Evolutionary conservation across 257 asterid species (phyloP), one percentile per base, ranked within the genome.

Genomic region (Eucommia ulmoides): DNA sequence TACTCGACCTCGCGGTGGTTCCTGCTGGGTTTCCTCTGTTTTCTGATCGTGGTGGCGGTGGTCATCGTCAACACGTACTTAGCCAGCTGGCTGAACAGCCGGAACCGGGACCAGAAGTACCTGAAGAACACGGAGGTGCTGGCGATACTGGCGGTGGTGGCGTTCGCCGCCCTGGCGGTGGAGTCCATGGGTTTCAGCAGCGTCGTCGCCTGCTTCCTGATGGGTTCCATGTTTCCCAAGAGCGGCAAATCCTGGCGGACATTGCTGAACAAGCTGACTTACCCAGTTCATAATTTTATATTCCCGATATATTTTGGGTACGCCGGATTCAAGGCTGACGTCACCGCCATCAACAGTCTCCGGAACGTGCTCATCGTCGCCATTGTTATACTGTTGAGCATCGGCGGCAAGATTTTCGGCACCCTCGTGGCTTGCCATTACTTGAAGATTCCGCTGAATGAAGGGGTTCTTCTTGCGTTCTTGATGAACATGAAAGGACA

Each of bases 401-500:
- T 91, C 5, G 97, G 97, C 20, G 99, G 99, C 41, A 91, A 86
- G 63, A 83, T 91, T 41, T 74, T 77, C 0, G 99, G 99, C 51
- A 77, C 93, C 2, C 61, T 87, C 12, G 85, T 79, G 56, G 97
- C 94, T 53, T 86, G 97, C 65, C 64, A 63, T 44, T 81, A 77
- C 73, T 76, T 91, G 1, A 86, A 83, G 61, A 77, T 91, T 38
- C 97, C 99, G 1, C 50, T 81, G 60, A 79, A 77, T 49, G 97
- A 91, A 54, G 99, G 99, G 24, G 97, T 91, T 52, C 83, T 91
- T 23, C 66, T 91, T 42, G 75, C 99, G 59, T 91, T 86, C 76
- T 62, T 91, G 60, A 75, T 86, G 99, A 91, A 91, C 74, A 70
- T 91, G 79, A 91, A 91, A 60, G 97, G 97, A 20, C 97, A 86